Conservation (phyloP, 1,284 basidiomycete genomes). For the Ceratobasidium sp. region DNA sequence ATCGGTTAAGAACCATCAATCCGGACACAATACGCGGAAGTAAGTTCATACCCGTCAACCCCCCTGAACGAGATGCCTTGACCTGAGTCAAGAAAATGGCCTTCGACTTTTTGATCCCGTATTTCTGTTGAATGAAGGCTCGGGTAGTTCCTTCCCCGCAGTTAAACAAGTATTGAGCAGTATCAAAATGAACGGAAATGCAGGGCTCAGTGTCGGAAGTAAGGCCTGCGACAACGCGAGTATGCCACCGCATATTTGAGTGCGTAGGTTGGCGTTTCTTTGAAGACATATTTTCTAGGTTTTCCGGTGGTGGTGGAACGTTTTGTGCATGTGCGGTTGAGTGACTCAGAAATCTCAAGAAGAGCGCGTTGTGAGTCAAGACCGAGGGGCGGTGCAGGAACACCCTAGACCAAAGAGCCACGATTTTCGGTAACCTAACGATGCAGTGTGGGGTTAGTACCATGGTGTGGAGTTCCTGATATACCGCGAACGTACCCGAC, state of each 20-base stretch:
- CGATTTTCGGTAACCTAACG: neutral
- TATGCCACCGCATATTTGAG: conserved; percentile 56
- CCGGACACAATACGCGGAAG: conserved; percentile 51
- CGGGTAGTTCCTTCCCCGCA: conserved; percentile 85
- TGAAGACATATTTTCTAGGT: conserved; percentile 18
- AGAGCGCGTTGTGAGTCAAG: neutral
- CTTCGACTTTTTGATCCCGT: conserved; percentile 73
- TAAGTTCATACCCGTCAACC: conserved; percentile 82
- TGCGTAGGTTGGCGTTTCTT: conserved; percentile 28
- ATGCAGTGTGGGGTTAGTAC: too few species aligned
- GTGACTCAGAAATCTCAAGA: neutral
- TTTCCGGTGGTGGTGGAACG: neutral
- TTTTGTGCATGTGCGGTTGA: neutral
- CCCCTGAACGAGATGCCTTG: conserved; percentile 71
- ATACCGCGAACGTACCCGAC: neutral
- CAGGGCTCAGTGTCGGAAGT: conserved; percentile 84
- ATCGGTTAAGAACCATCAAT: neutral
- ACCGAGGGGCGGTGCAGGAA: neutral
- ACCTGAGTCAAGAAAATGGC: conserved; percentile 82
- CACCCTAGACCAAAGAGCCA: conserved; percentile 12
- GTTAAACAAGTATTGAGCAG: conserved; percentile 88
- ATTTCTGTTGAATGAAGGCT: conserved; percentile 75
- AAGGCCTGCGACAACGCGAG: conserved; percentile 58
- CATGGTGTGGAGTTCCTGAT: neutral
- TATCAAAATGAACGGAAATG: conserved; percentile 79